Base-by-base conservation (phyloP, 2,329 filamentous ascomycete species). In the Trichoderma polysporum region DNA sequence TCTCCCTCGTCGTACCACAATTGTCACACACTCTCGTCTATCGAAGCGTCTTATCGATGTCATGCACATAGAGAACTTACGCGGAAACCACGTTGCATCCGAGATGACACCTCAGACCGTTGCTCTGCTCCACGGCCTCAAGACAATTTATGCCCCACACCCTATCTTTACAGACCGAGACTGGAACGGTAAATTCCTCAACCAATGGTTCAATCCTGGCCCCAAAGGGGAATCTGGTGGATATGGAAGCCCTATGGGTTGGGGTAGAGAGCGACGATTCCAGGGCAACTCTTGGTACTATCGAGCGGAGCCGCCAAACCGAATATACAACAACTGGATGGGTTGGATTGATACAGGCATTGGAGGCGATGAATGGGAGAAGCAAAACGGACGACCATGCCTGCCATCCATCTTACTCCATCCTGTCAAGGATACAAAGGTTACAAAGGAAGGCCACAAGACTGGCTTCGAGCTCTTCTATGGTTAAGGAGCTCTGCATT, bases 31-130 rank as follows among this genome's bases (percentile, higher is more conserved):
- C 70, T 89, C 90, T 1, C 87, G 91, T 61, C 81, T 92, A 8
- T 93, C 91, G 17, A 90, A 88, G 74, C 85, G 85, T 31, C 82
- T 94, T 2, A 81, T 94, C 37, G 85, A 92, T 71, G 84, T 89
- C 69, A 94, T 94, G 91, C 91, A 94, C 74, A 84, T 87, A 37
- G 92, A 94, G 76, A 91, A 91, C 62, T 82, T 90, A 69, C 84
- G 86, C 15, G 90, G 90, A 69, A 90, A 91, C 73, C 90, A 93
- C 74, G 88, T 94, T 72, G 90, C 90, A 67, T 91, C 91, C 0
- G 91, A 94, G 75, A 93, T 94, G 91, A 91, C 89, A 68, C 88
- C 91, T 0, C 88, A 90, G 65, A 90, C 90, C 0, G 86, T 90
- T 29, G 88, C 90, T 0, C 83, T 94, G 19, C 86, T 93, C 69